Conservation (phyloP, 2,329 filamentous ascomycete species). For the Botrytis tulipae region DNA sequence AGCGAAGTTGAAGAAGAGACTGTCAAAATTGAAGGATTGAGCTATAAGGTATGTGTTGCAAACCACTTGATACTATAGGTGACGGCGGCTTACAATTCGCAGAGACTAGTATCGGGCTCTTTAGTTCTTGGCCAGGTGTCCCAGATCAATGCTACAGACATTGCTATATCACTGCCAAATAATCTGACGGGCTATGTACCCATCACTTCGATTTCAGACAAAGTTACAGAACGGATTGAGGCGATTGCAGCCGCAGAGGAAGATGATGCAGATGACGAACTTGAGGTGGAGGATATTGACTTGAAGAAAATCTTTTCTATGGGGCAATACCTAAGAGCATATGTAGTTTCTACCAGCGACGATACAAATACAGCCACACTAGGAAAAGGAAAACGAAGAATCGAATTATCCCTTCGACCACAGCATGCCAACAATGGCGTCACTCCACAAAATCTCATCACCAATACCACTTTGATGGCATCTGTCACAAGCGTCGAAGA, state of each 20-base stretch:
- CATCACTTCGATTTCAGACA: constrained; percentile 85
- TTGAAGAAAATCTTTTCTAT: constrained; percentile 72
- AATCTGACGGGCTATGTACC: constrained; percentile 88
- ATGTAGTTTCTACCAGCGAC: constrained; percentile 75
- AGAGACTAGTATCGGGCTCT: constrained; percentile 83
- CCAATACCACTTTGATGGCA: constrained; percentile 79
- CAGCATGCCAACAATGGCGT: constrained; percentile 75
- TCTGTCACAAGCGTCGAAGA: constrained; percentile 91
- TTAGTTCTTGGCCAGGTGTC: constrained; percentile 84
- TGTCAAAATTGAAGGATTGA: constrained; percentile 80
- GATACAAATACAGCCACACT: constrained; percentile 49
- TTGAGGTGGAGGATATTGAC: constrained; percentile 61
- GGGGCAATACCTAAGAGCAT: constrained; percentile 85
- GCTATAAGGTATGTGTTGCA: constrained; percentile 68
- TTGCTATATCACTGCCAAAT: constrained; percentile 84
- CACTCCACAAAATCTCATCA: constrained; percentile 67
- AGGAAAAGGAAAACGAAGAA: constrained; percentile 66
- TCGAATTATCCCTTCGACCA: constrained; percentile 84
- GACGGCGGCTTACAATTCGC: constrained; percentile 38
- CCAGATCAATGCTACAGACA: constrained; percentile 74
- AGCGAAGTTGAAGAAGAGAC: constrained; percentile 48
- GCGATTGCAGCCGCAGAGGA: constrained; percentile 60
- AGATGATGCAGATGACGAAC: constrained; percentile 53
- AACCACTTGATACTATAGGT: background rate
- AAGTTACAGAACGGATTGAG: constrained; percentile 74